phyloP scores from a whole-genome alignment of 2,329 filamentous ascomycete species.

The Curvularia hawaiiensis region DNA sequence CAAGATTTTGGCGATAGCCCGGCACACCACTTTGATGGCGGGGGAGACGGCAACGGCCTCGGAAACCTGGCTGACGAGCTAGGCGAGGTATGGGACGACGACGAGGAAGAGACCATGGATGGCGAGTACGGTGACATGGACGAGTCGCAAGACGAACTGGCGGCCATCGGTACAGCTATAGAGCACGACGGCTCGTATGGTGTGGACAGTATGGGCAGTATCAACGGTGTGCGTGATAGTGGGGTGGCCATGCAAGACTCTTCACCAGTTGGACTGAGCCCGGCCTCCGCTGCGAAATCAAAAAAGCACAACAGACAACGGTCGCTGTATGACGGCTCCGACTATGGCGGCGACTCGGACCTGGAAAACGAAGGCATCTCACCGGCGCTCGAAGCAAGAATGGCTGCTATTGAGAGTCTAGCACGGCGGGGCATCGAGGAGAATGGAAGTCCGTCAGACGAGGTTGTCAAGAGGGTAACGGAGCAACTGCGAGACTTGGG shows the following conservation, averaged over 20 bases:
- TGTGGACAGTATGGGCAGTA: conserved; percentile 17
- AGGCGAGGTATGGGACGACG: conserved; percentile 72
- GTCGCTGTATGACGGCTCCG: conserved; percentile 71
- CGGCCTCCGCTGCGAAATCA: conserved; percentile 39
- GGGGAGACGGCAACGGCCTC: conserved; percentile 60
- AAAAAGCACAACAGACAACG: conserved; percentile 50
- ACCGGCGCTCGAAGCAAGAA: conserved; percentile 68
- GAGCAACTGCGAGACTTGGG: conserved; percentile 74
- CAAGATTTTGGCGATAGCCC: conserved; percentile 49
- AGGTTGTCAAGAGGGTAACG: conserved; percentile 70
- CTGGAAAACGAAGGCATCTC: conserved; percentile 71
- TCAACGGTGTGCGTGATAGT: conserved; percentile 51
- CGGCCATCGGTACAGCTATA: conserved; percentile 39
- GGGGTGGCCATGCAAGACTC: conserved; percentile 52
- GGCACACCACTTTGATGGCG: conserved; percentile 46
- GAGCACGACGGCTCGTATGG: conserved; percentile 43
- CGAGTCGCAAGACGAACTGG: conserved; percentile 27
- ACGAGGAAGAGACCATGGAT: conserved; percentile 63
- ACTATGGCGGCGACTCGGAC: conserved; percentile 75
- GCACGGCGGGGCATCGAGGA: conserved; percentile 67
- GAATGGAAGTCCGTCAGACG: conserved; percentile 68
- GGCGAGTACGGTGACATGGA: conserved; percentile 45
- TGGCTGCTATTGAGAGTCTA: conserved; percentile 74
- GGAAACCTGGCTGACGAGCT: conserved; percentile 83
- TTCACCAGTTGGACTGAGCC: conserved; percentile 47